Percentiles rank a stretch among this genome's conserved stretches.
phyloP scores from a whole-genome alignment of 257 asterid genomes.

The Gentiana straminea region DNA sequence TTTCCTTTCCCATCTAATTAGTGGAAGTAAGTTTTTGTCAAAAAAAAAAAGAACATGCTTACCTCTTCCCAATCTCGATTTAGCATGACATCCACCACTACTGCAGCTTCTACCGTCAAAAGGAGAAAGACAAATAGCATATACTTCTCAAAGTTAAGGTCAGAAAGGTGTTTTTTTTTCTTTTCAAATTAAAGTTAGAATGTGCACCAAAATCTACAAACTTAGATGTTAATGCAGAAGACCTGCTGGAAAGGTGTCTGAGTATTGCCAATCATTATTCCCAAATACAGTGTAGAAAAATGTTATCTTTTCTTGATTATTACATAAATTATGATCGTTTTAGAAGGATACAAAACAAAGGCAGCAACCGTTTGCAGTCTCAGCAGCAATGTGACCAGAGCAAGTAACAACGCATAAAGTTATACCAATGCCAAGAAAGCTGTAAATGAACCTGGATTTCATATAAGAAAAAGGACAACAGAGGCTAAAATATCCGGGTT shows the following conservation, averaged over 20 bases:
- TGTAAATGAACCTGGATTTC: conserved; percentile 25
- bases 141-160: conserved; percentile 29
- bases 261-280: too few species aligned
- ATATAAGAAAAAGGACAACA: neutral
- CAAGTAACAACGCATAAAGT: conserved; percentile 20
- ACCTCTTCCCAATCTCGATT: conserved; percentile 91
- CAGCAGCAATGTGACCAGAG: conserved; percentile 32
- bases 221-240: too few species aligned
- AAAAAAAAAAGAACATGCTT: neutral
- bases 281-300: too few species aligned
- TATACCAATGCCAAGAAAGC: conserved; percentile 21
- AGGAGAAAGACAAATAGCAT: conserved; percentile 37
- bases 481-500: too few species aligned
- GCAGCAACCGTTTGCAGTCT: conserved; percentile 25
- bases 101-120: conserved; percentile 70
- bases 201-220: too few species aligned
- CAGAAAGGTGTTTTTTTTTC: neutral
- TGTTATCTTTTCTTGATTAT: too few species aligned
- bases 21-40: neutral
- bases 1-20: neutral
- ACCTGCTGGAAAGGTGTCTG: too few species aligned
- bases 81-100: conserved; percentile 54
- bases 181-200: too few species aligned
- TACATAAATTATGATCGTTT: neutral
- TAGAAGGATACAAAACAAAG: conserved; percentile 23